Evolutionary conservation across 495 filamentous ascomycete genomes (phyloP), one percentile per base, ranked within the genome.

Genomic region (Xylaria acuta): DNA sequence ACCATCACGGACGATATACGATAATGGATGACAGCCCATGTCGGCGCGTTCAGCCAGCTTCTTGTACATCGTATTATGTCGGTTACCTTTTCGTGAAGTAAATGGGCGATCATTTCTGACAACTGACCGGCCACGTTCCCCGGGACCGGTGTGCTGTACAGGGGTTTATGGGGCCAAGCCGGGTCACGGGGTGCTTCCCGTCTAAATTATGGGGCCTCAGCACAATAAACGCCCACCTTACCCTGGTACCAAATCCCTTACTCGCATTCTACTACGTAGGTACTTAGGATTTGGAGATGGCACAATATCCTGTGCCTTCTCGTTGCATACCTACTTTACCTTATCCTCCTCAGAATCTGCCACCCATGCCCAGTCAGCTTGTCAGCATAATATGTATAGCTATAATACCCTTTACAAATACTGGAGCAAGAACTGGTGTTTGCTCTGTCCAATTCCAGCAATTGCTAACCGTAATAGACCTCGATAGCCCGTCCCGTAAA

Each of bases 41-140:
- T 1, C 20, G 51, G 14, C 27, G 34, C 41, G 34, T 56, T 53
- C 34, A 49, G 12, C 47, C 65, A 43, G 49, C 27, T 43, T 22
- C 12, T 18, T 22, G 45, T 64, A 47, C 64, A n/a, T 32, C n/a
- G 62, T 18, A 67, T 47, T 25, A 36, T 30, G 45, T 54, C 34
- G 30, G 36, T 71, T 56, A 51, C 63, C 62, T 51, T 32, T 25
- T 64, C 22, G 27, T 45, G 5, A 64, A 40, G 45, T 9, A 64
- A 54, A 66, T 45, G 38, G 70, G 62, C 32, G 70, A 72, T 72
- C 70, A 72, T 65, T 47, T 72, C 56, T 51, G 58, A 53, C 41
- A 60, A 66, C 1, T 72, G 63, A 56, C 70, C 70, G 70, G 70
- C 51, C 63, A 59, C 38, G 70, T 67, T 72, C 70, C 70, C 69